Base-by-base conservation (phyloP, 2,329 filamentous ascomycete genomes). In the Fusarium sp. region DNA sequence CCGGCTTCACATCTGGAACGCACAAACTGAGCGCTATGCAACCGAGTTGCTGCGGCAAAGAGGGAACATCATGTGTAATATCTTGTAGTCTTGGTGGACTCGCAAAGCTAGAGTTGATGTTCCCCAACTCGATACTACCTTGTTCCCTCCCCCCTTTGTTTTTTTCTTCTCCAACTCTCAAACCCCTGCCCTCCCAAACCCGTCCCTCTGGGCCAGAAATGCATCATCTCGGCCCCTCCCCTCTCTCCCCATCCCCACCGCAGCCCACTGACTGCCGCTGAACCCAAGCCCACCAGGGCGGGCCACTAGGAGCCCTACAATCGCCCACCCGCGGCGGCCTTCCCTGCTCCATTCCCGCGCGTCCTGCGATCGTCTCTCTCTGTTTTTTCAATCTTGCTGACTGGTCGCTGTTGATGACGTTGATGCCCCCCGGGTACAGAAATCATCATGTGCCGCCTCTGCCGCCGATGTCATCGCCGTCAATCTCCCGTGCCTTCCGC, bases 261-360 rank as follows among this genome's bases (percentile, higher is more conserved):
- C 54, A 65, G 14, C 63, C 62, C 47, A 54, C 60, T 40, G 45
- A 60, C 64, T 74, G 29, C 64, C 63, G 60, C 63, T 70, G 63
- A 63, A 62, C 38, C 52, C 52, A 47, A 69, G 59, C 61, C 71
- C 69, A 68, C 69, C 66, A 66, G 45, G 61, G 68, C 73, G 70
- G 47, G 69, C 73, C 73, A 75, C 73, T 75, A 75, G 68, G 66
- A 75, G 73, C 70, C 73, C 73, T 75, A 74, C 60, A 74, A 67
- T 71, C 58, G 45, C 63, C 73, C 73, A 75, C 66, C 66, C 72
- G 72, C 40, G 38, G 40, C 40, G 20, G 40, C 20, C 40, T 69
- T 65, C 50, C 38, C 59, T 50, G 52, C 54, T 75, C 73, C 73
- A 74, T 75, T 71, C 63, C 69, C 69, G 38, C 65, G 45, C 71